Evolutionary conservation across 2,329 filamentous ascomycete genomes (phyloP).

Genomic region (Fusarium austroafricanum): DNA sequence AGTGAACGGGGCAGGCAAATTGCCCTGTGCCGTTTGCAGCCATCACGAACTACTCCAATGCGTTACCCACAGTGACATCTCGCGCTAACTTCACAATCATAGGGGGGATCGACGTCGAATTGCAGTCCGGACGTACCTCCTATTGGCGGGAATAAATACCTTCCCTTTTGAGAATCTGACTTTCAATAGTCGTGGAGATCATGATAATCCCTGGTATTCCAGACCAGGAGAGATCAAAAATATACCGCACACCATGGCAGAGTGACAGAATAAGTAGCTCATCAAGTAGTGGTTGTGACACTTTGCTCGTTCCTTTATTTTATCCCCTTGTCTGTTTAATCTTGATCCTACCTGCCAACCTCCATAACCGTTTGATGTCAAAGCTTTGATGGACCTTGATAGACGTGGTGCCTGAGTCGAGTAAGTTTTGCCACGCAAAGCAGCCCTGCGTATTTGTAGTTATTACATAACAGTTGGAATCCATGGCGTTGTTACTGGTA

Average conservation of each 20-base stretch:
- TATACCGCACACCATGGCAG: no score
- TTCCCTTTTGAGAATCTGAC: not conserved
- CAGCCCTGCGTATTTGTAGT: accelerated
- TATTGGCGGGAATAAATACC: not conserved
- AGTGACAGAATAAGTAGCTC: no score
- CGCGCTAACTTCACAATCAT: not conserved
- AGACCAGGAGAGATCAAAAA: no score
- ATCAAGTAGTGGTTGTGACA: no score
- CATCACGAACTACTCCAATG: not conserved
- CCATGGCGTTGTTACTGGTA: not conserved
- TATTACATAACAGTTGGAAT: not conserved
- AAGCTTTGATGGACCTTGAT: not conserved
- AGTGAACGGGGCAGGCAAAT: not conserved
- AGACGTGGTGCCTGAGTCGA: no score
- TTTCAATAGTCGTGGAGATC: not conserved
- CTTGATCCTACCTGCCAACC: no score
- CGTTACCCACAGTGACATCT: not conserved
- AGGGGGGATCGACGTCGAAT: not conserved
- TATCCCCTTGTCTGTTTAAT: no score
- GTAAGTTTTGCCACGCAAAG: not conserved
- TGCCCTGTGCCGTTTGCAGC: not conserved
- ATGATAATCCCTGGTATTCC: not conserved
- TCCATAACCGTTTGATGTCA: not conserved
- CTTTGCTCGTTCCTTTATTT: no score
- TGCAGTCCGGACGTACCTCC: not conserved